phyloP scores from a whole-genome alignment of 1,284 basidiomycete genomes.

The Vanrija pseudolonga region DNA sequence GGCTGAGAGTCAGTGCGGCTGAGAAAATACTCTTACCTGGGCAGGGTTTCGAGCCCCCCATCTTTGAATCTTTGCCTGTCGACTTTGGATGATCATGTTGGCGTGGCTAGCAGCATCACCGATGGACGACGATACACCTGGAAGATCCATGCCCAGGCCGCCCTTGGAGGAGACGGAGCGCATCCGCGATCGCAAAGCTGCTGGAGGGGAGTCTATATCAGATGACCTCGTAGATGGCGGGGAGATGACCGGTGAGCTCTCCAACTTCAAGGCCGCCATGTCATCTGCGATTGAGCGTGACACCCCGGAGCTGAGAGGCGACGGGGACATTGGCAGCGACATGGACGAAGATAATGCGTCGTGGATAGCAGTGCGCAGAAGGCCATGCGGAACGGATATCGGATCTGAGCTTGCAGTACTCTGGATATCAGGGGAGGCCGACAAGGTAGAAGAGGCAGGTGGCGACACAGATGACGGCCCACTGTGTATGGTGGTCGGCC shows the following conservation, averaged over 20 bases:
- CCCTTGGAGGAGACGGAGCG: conserved; percentile 18
- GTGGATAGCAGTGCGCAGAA: too few species aligned
- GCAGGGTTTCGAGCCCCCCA: conserved; percentile 46
- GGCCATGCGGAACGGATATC: too few species aligned
- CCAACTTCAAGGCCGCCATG: too few species aligned
- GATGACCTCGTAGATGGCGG: too few species aligned
- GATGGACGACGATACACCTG: conserved; percentile 29
- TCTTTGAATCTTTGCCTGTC: conserved; percentile 55
- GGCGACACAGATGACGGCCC: not conserved
- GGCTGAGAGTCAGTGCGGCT: not conserved
- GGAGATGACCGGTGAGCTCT: too few species aligned
- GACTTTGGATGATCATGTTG: conserved; percentile 55
- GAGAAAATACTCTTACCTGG: conserved; percentile 6
- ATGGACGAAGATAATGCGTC: too few species aligned
- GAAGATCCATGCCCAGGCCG: conserved; percentile 35
- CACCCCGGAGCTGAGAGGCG: too few species aligned
- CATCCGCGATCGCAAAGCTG: not conserved
- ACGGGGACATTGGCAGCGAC: too few species aligned
- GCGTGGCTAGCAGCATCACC: conserved; percentile 54
- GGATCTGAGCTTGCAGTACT: too few species aligned
- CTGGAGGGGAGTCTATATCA: too few species aligned
- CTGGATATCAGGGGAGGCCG: not conserved
- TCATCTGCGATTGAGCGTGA: too few species aligned
- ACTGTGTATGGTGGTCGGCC: not conserved
- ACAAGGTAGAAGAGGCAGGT: not conserved